Conservation (phyloP, 768 basidiomycete species). For the Amanita pseudoporphyria region DNA sequence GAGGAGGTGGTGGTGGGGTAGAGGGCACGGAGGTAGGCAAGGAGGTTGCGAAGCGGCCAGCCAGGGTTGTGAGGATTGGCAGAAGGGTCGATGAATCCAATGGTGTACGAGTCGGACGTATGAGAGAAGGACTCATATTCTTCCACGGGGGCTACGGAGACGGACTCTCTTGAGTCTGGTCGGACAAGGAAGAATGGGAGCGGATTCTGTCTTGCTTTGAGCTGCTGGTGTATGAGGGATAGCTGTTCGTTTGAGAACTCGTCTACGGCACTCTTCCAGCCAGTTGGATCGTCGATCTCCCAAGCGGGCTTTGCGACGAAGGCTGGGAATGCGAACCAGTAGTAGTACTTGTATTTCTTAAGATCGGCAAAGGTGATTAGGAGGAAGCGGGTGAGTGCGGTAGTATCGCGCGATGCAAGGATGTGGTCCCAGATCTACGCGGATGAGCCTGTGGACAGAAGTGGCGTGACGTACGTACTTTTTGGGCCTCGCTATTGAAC, state of each 20-base stretch:
- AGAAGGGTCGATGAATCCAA: conserved; percentile 82
- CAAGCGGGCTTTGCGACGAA: conserved; percentile 85
- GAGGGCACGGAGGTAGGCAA: conserved; percentile 64
- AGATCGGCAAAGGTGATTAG: conserved; percentile 93
- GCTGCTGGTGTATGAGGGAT: conserved; percentile 38
- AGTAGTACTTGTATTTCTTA: conserved; percentile 96
- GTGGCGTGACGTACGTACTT: conserved; percentile 33
- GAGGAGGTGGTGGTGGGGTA: conserved; percentile 39
- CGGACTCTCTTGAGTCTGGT: conserved; percentile 18
- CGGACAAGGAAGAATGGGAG: conserved; percentile 59
- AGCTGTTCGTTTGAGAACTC: conserved; percentile 42
- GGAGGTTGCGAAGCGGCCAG: conserved; percentile 91
- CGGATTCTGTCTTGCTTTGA: conserved; percentile 25
- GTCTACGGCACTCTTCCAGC: conserved; percentile 44
- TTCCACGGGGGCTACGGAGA: conserved; percentile 43
- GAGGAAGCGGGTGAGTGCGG: conserved; percentile 67
- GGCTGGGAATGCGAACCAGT: conserved; percentile 98
- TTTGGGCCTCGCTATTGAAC: conserved; percentile 62
- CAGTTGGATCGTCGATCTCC: conserved; percentile 54
- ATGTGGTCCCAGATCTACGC: conserved; percentile 64
- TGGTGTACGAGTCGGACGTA: conserved; percentile 18
- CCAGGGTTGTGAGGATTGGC: conserved; percentile 66
- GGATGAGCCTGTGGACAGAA: background rate
- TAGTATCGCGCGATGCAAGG: conserved; percentile 37
- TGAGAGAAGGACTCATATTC: conserved; percentile 47